phyloP scores from a whole-genome alignment of 139 green algal species.

The Picochlorum costavermella region DNA sequence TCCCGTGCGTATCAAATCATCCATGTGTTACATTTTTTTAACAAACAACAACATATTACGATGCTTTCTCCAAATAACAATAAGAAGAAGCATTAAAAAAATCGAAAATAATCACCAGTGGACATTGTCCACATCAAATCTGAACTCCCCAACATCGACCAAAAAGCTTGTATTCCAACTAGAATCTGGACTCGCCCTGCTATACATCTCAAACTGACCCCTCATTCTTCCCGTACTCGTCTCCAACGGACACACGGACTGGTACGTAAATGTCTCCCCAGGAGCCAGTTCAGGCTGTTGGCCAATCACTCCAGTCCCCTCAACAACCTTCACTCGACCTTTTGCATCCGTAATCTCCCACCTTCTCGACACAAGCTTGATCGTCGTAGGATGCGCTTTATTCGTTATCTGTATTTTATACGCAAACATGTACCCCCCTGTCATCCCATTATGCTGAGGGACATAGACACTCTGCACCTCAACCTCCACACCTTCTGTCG shows the following conservation, averaged over 20 bases:
- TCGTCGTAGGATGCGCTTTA: slow-evolving; percentile 9
- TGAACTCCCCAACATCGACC: slow-evolving; percentile 18
- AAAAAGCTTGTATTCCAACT: slow-evolving; percentile 20
- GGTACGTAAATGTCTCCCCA: slow-evolving; percentile 59
- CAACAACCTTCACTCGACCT: slow-evolving; percentile 18
- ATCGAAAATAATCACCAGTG: too few species aligned
- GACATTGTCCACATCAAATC: slow-evolving; percentile 1
- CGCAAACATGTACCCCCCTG: slow-evolving; percentile 10
- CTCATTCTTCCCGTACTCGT: slow-evolving; percentile 62
- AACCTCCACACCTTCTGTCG: slow-evolving; percentile 21
- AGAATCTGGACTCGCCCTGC: neutral
- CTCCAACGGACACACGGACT: slow-evolving; percentile 47
- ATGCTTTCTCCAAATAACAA: neutral
- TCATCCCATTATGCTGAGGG: neutral
- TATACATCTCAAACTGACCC: slow-evolving; percentile 41
- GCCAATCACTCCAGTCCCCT: slow-evolving; percentile 66
- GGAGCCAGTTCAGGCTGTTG: slow-evolving; percentile 64
- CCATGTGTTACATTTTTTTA: neutral
- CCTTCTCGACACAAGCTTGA: slow-evolving; percentile 16
- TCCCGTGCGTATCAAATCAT: neutral
- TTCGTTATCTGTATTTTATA: slow-evolving; percentile 25
- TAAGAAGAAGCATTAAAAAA: neutral
- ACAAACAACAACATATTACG: too few species aligned
- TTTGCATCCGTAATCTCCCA: slow-evolving; percentile 17
- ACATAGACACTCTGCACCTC: slow-evolving; percentile 13